Conservation (phyloP, 2,329 filamentous ascomycete species). For the Hymenoscyphus scutula region DNA sequence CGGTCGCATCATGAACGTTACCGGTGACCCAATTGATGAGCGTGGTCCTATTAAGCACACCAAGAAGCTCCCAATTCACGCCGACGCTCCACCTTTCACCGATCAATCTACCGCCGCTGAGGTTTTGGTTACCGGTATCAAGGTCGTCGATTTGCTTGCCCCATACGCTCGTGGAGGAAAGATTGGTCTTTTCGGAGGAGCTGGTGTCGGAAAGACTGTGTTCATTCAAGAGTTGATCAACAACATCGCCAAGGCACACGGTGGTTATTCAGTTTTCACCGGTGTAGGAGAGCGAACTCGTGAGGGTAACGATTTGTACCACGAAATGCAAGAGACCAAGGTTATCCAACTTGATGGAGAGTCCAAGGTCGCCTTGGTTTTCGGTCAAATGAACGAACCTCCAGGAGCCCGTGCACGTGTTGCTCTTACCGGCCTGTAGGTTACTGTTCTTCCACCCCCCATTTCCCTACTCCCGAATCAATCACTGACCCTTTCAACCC, state of each 20-base stretch:
- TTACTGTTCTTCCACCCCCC: too few species aligned
- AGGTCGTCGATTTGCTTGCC: constrained; percentile 98
- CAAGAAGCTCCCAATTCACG: constrained; percentile 88
- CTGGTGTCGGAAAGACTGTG: constrained; percentile 99
- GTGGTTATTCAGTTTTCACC: constrained; percentile 99
- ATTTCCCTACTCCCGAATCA: too few species aligned
- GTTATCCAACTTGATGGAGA: constrained; percentile 99
- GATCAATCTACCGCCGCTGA: constrained; percentile 97
- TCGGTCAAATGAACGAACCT: constrained; percentile 99
- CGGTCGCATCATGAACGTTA: constrained; percentile 99
- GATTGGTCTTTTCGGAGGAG: constrained; percentile 99
- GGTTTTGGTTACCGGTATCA: constrained; percentile 98
- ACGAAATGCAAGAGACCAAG: constrained; percentile 99
- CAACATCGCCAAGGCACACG: constrained; percentile 99
- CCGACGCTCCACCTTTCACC: constrained; percentile 85
- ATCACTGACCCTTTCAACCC: too few species aligned
- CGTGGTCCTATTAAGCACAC: constrained; percentile 94
- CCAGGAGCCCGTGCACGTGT: constrained; percentile 99
- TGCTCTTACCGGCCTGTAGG: constrained; percentile 76
- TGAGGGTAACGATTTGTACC: constrained; percentile 99
- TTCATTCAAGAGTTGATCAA: constrained; percentile 99
- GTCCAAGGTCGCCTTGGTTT: constrained; percentile 98
- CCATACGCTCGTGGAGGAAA: constrained; percentile 99
- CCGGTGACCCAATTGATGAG: constrained; percentile 99
- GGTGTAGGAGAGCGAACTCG: constrained; percentile 99